These are phyloP conservation scores for Viola odorata DNA, from an alignment of 345 rosid species.

Conservation along the genomic window DNA sequence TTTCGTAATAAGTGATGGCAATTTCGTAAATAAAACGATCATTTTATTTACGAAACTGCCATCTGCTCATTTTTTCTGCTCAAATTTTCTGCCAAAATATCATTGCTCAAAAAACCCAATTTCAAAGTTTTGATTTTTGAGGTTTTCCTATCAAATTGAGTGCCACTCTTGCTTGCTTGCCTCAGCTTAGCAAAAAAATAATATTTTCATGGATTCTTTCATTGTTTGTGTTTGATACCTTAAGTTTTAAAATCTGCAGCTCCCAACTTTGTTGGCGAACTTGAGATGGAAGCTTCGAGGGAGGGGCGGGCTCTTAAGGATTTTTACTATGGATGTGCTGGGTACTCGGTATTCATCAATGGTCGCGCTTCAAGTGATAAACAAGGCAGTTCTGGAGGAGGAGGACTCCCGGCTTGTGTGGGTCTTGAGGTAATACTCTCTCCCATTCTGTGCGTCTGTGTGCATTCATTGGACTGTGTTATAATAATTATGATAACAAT, in stretches of 20 bases:
- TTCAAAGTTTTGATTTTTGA: no score
- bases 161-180: no score
- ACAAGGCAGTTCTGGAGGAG: conserved; percentile 18
- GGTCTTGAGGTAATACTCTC: conserved; percentile 54
- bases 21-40: no score
- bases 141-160: no score
- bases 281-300: conserved; percentile 45
- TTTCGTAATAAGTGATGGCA: no score
- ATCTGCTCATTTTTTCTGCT: no score
- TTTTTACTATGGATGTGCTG: conserved; percentile 64
- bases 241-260: conserved; percentile 17
- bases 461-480: neutral
- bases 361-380: conserved; percentile 34
- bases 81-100: no score
- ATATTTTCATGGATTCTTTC: no score
- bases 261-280: conserved; percentile 39
- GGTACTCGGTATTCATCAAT: conserved; percentile 45
- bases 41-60: no score
- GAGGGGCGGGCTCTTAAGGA: conserved; percentile 33
- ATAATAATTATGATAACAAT: neutral
- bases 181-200: no score
- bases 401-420: conserved; percentile 48
- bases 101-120: no score
- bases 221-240: neutral
- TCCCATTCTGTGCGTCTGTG: neutral